Percentiles rank a stretch among this genome's conserved stretches.
Conservation (phyloP, 495 filamentous ascomycete genomes). For the Penicillium roqueforti region DNA sequence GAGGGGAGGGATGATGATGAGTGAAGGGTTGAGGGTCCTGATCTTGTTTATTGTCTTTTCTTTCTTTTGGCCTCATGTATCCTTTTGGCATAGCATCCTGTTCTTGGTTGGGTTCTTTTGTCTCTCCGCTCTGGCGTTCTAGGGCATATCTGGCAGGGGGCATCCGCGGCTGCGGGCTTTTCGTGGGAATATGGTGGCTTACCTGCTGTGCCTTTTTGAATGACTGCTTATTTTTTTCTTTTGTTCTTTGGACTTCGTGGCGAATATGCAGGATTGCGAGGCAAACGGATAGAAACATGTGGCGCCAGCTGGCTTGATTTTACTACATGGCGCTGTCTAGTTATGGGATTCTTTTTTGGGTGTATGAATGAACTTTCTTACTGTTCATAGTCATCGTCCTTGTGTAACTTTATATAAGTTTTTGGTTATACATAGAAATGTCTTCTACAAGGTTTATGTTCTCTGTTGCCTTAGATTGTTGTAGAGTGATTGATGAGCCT, state of each 20-base stretch:
- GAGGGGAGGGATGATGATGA: conserved; percentile 18
- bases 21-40: not conserved
- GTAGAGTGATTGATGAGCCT: not conserved
- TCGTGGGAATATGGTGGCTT: conserved; percentile 1
- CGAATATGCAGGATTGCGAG: conserved; percentile 1
- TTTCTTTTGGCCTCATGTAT: not conserved
- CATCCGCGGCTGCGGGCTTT: not conserved
- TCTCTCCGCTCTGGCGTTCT: conserved; percentile 4
- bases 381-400: not conserved
- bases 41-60: not conserved
- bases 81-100: conserved; percentile 2
- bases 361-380: conserved; percentile 2
- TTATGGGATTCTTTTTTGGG: not conserved
- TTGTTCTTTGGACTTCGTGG: conserved; percentile 2
- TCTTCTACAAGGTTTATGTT: not conserved
- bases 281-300: conserved; percentile 6
- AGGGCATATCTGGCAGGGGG: conserved; percentile 6
- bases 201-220: not conserved
- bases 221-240: not conserved
- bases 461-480: too few relatives aligned
- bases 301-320: conserved; percentile 8
- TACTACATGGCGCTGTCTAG: not conserved
- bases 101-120: not conserved
- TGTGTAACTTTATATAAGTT: not conserved
- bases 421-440: not conserved